Evolutionary conservation across 352 stramenopile genomes (phyloP), one percentile per base, ranked within the genome.

Genomic region (Pythium myriotylum): DNA sequence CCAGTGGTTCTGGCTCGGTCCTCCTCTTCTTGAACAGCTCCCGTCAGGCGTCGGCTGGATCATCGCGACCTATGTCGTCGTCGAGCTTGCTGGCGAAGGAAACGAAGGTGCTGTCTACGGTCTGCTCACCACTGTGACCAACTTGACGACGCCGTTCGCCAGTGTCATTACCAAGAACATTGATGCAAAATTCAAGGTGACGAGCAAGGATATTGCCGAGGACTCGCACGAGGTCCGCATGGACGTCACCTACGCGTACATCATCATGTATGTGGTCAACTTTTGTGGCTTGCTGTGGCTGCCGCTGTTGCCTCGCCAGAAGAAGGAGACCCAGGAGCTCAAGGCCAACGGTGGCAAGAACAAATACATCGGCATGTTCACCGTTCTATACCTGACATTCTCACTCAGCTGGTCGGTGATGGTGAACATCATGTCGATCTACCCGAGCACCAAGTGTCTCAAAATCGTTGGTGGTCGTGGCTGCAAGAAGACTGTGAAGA

Each of bases 41-140:
- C 70, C 73, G 0, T 61, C 35, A 7, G 70, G 70, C 24, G 65
- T 84, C 23, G 59, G 59, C 39, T 81, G 72, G 51, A 74, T 80
- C 40, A 69, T 80, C 33, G 59, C 48, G 0, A 59, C 70, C 6
- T 80, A 74, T 26, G 67, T 81, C 10, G 29, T 35, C 29, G 29
- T 35, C 10, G 76, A 86, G 43, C 58, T 86, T 20, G 65, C 70
- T 4, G 73, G 75, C 17, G 62, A 72, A 2, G 76, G 74, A 7
- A 77, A 81, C 40, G 76, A 86, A 70, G 76, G 65, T n/a, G 70
- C 73, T n/a, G 62, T 77, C 17, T 79, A 78, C 54, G 74, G 70
- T 19, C 72, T 86, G 9, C 62, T 80, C 41, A 78, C 76, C 1
- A 84, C 74, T 0, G 58, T 81, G 10, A 60, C 56, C 2, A 80